These are phyloP conservation scores for Epichloe bromicola DNA, from an alignment of 2,329 filamentous ascomycete species.

Conservation along the genomic window DNA sequence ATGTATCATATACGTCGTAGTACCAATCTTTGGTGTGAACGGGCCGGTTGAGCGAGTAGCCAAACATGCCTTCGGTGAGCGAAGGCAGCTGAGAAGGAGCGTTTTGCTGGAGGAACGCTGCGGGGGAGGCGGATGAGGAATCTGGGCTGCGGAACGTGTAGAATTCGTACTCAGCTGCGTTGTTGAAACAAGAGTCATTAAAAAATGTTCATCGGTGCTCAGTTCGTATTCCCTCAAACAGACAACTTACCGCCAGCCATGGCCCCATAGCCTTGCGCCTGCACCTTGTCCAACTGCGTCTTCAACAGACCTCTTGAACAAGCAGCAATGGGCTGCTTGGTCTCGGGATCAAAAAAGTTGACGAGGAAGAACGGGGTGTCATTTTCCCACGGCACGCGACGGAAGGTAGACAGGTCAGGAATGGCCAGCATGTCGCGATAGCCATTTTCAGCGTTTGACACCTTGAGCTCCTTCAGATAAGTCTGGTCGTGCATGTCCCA, in stretches of 20 bases:
- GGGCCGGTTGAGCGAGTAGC: slow-evolving; percentile 77
- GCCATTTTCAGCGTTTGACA: slow-evolving; percentile 84
- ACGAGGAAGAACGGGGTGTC: slow-evolving; percentile 77
- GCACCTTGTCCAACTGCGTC: slow-evolving; percentile 53
- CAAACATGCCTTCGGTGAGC: slow-evolving; percentile 90
- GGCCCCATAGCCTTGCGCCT: slow-evolving; percentile 58
- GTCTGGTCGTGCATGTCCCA: slow-evolving; percentile 97
- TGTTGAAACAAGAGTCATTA: neutral
- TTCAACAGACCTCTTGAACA: slow-evolving; percentile 69
- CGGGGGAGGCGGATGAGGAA: slow-evolving; percentile 45
- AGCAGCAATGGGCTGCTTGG: slow-evolving; percentile 54
- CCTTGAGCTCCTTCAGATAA: slow-evolving; percentile 70
- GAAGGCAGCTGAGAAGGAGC: slow-evolving; percentile 60
- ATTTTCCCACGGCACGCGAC: slow-evolving; percentile 83
- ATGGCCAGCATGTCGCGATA: slow-evolving; percentile 77
- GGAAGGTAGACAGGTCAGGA: slow-evolving; percentile 63
- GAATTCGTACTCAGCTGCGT: slow-evolving; percentile 85
- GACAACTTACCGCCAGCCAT: slow-evolving; percentile 69
- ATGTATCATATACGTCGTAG: slow-evolving; percentile 75
- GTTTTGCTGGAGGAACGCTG: slow-evolving; percentile 61
- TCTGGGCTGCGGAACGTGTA: slow-evolving; percentile 71
- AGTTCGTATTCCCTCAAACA: neutral
- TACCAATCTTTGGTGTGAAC: slow-evolving; percentile 88
- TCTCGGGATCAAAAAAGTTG: slow-evolving; percentile 74
- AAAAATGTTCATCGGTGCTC: neutral